Base-by-base conservation (phyloP, 495 filamentous ascomycete species). In the Pyrenula massariospora region DNA sequence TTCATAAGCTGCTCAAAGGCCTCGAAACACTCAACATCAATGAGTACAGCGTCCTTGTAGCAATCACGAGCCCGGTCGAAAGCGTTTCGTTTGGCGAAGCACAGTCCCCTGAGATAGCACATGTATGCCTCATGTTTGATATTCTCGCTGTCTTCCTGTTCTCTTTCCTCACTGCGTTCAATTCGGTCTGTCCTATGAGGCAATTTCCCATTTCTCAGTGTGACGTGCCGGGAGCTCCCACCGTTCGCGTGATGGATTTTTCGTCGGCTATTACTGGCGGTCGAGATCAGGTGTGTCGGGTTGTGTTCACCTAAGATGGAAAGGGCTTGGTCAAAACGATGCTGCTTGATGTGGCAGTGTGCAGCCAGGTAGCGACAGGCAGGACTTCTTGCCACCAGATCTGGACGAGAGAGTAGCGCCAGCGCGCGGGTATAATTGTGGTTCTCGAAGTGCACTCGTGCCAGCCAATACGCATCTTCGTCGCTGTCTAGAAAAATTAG, bases 1-100 rank as follows among this genome's bases (percentile, higher is more conserved):
- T 91, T 91, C 86, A 96, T 96, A 53, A 99, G 78, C 68, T 96
- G 90, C 57, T 95, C 91, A 64, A 97, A 97, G 2, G 93, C 93
- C 66, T 99, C 93, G 64, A 94, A 97, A 68, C 93, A 99, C 66
- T 96, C 91, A 3, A 97, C 91, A 66, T 99, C 94, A 64, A 99
- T 96, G 52, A 88, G 79, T 48, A 97, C 88, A 5, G 93, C 93
- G 62, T 94, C 88, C 72, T 95, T 96, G 76, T 96, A 99, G 71
- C 94, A 96, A 63, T 96, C 91, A 63, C 95, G 95, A 36, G 93
- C 93, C 23, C 91, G 84, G 65, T 99, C 94, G 60, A 96, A 97
- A 12, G 91, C 88, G 69, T 97, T 99, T 70, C 95, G 89, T 69
- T 96, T 96, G 19, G 93, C 91, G 64, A 89, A 96, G 72, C 95